A percentile compares a stretch with the other conserved stretches of the same genome.
Conservation (phyloP, 768 basidiomycete species). For the Suillus placidus region DNA sequence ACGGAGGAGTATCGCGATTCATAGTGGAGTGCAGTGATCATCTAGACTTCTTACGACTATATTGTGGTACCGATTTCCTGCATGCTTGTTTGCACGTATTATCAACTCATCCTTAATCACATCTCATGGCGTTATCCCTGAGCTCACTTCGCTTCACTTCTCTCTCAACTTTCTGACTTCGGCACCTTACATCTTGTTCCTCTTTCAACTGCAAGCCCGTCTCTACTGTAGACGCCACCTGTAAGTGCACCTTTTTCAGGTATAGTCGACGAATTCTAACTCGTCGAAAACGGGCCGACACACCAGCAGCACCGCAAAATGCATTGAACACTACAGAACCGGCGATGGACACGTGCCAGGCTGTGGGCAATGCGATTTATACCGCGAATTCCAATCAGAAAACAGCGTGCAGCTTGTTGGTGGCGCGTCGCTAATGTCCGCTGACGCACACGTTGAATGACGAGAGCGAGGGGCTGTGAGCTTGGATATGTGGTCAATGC, state of each 20-base stretch:
- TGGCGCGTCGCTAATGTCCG: background rate
- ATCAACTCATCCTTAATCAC: conserved; percentile 1
- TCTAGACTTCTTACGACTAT: background rate
- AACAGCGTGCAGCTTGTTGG: background rate
- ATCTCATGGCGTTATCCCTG: background rate
- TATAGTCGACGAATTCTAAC: conserved; percentile 43
- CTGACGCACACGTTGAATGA: conserved; percentile 10
- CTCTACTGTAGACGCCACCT: conserved; percentile 30
- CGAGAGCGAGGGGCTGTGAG: conserved; percentile 37
- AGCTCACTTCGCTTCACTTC: no score
- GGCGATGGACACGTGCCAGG: conserved; percentile 41
- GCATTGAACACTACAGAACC: background rate
- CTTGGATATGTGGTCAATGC: no score
- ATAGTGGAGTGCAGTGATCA: background rate
- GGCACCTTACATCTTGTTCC: no score
- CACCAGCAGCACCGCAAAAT: background rate
- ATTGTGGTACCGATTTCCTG: background rate
- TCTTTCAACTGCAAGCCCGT: background rate
- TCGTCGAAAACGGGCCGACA: conserved; percentile 17
- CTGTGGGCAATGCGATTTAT: conserved; percentile 45
- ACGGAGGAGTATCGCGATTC: conserved; percentile 4
- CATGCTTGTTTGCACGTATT: background rate
- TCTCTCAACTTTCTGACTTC: background rate
- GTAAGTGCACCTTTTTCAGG: conserved; percentile 46
- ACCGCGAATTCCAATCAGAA: conserved; percentile 21